These are phyloP conservation scores for Chalaropsis ovoidea DNA, from an alignment of 2,329 filamentous ascomycete genomes.

Conservation along the genomic window DNA sequence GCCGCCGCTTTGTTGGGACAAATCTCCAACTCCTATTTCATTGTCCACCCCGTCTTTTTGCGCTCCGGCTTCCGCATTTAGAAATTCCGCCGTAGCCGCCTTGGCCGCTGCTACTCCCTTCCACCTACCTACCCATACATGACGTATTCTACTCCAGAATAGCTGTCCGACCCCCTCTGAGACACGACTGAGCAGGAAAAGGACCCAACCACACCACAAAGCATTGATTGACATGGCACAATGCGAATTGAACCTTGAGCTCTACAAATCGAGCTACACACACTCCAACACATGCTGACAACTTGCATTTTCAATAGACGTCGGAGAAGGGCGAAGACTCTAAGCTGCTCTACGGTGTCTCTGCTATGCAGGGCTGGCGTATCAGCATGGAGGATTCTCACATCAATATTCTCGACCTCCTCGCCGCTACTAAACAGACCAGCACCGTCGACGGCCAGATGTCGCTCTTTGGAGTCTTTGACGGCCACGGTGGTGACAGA, in stretches of 20 bases:
- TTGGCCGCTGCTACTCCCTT: not conserved
- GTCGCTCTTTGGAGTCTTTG: constrained; percentile 96
- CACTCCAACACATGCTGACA: constrained; percentile 7
- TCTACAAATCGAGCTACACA: not conserved
- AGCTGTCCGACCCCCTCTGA: constrained; percentile 17
- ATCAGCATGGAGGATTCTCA: constrained; percentile 99
- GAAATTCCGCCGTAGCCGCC: not conserved
- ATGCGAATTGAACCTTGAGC: no score
- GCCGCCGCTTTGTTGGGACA: not conserved
- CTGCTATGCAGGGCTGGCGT: constrained; percentile 99
- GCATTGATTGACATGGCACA: not conserved
- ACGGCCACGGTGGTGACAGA: constrained; percentile 94
- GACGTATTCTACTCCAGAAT: not conserved
- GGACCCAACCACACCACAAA: not conserved
- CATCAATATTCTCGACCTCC: constrained; percentile 74
- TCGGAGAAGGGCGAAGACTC: constrained; percentile 90
- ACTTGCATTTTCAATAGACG: constrained; percentile 45
- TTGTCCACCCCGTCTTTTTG: not conserved
- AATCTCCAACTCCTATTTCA: not conserved
- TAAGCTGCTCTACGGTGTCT: constrained; percentile 83
- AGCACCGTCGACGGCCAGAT: constrained; percentile 62
- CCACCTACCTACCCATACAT: not conserved
- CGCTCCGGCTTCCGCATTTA: constrained; percentile 7
- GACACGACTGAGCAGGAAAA: constrained; percentile 1
- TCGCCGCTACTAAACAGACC: constrained; percentile 35